phyloP scores from a whole-genome alignment of 1,139 yeast species.

The Suhomyces maxii region DNA sequence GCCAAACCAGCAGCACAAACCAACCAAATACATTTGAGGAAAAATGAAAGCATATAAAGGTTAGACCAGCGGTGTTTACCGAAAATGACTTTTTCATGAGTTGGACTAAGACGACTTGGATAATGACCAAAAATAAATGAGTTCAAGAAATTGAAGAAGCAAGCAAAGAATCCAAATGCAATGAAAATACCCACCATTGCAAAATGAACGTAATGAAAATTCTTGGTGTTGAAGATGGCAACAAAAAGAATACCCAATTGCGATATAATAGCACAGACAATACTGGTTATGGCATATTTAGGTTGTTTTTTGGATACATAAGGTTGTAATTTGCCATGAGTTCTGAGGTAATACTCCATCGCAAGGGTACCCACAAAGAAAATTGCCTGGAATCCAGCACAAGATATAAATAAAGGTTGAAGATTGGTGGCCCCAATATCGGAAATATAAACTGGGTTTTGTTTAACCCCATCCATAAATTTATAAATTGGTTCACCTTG shows the following conservation, averaged over 20 bases:
- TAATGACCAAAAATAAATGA: slow-evolving; percentile 62
- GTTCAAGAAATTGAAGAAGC: slow-evolving; percentile 59
- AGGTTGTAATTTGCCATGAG: slow-evolving; percentile 54
- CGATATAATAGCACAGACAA: slow-evolving; percentile 61
- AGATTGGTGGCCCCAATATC: slow-evolving; percentile 31
- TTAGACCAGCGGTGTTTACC: slow-evolving; percentile 40
- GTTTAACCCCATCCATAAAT: slow-evolving; percentile 46
- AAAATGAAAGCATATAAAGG: slow-evolving; percentile 51
- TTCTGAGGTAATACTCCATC: slow-evolving; percentile 59
- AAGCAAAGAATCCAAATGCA: slow-evolving; percentile 65
- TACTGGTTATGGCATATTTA: slow-evolving; percentile 49
- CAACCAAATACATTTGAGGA: slow-evolving; percentile 65
- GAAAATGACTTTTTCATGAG: slow-evolving; percentile 43
- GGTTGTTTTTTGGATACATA: slow-evolving; percentile 50
- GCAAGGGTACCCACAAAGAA: slow-evolving; percentile 67
- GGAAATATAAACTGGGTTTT: slow-evolving; percentile 70
- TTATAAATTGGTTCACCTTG: slow-evolving; percentile 76
- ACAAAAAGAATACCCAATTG: slow-evolving; percentile 76
- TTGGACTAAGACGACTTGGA: slow-evolving; percentile 41
- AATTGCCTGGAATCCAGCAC: slow-evolving; percentile 58
- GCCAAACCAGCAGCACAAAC: slow-evolving; percentile 70
- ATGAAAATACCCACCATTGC: slow-evolving; percentile 75
- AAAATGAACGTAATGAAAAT: slow-evolving; percentile 60
- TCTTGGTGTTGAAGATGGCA: slow-evolving; percentile 68
- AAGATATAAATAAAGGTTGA: slow-evolving; percentile 27